Percentiles rank a stretch among this genome's conserved stretches.
Conservation (phyloP, 2,329 filamentous ascomycete species). For the Pseudopithomyces chartarum region DNA sequence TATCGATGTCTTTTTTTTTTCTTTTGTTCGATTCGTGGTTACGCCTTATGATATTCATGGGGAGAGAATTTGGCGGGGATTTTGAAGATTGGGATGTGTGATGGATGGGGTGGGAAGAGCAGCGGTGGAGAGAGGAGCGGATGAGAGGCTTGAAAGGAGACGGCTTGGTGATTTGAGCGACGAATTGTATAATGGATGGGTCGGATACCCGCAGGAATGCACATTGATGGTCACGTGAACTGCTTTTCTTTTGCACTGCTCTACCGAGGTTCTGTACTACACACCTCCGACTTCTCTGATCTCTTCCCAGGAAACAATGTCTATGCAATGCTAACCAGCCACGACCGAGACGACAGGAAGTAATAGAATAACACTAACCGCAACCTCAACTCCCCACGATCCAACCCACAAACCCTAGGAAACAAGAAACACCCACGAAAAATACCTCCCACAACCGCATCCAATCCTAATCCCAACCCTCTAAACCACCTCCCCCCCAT, state of each 20-base stretch:
- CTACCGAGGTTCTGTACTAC: no score
- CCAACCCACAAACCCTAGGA: no score
- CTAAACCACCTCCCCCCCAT: not conserved
- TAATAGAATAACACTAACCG: no score
- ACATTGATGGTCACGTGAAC: not conserved
- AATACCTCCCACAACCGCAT: no score
- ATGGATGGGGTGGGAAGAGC: not conserved
- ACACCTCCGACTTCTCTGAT: no score
- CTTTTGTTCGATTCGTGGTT: not conserved
- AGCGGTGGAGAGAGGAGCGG: not conserved
- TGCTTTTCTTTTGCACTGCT: not conserved
- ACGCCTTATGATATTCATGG: no score
- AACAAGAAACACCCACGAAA: no score
- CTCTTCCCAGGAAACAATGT: no score
- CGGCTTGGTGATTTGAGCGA: conserved; percentile 3
- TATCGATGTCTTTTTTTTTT: not conserved
- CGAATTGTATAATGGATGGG: not conserved
- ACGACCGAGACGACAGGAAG: no score
- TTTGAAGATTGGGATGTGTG: conserved; percentile 1
- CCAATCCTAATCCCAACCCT: not conserved
- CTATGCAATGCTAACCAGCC: no score
- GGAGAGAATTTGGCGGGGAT: no score
- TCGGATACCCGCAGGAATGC: conserved; percentile 5
- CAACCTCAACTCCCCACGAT: no score
- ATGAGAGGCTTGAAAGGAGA: not conserved